Evolutionary conservation across 805 yeast genomes (phyloP), one percentile per base, ranked within the genome.

Genomic region (Candida corydali): DNA sequence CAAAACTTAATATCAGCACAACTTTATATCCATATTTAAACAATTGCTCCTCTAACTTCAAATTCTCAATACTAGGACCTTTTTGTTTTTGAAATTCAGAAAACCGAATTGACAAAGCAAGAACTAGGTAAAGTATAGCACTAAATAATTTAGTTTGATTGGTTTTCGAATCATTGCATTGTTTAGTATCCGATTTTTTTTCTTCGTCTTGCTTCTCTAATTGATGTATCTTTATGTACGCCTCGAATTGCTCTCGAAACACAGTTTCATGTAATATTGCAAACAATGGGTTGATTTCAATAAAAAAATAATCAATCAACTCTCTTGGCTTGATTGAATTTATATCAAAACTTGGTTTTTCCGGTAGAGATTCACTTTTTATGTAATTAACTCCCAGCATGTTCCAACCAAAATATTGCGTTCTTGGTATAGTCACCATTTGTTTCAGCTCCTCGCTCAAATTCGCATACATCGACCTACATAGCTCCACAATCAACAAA

Each of bases 341-440:
- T 14, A 38, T 20, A 20, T 32, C 34, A 11, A 57, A 40, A 3
- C 51, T 55, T 1, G 71, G 67, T 9, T 51, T 37, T 2, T 50
- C 54, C 11, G 73, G 73, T 26, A 67, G 44, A 9, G 39, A 43
- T 19, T 61, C 65, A 3, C 57, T 49, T 18, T 41, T 40, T 14
- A 76, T 42, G 47, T 75, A 79, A 46, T 70, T 72, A 19, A 67
- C 67, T 1, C 84, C 84, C n/a, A 72, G 61, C 74, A 78, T 59
- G 50, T 79, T 79, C 83, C 84, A 79, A 11, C 82, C 83, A 46
- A 75, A 79, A 34, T 67, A 72, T 49, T 79, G 82, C n/a, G 68
- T 59, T 31, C 83, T 54, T 4, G 83, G 83, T n/a, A 72, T 42
- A 9, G 55, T 47, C 10, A 76, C 61, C 11, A 57, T 49, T 16